phyloP scores from a whole-genome alignment of 805 yeast species.

The Cyberlindnera suaveolens region DNA sequence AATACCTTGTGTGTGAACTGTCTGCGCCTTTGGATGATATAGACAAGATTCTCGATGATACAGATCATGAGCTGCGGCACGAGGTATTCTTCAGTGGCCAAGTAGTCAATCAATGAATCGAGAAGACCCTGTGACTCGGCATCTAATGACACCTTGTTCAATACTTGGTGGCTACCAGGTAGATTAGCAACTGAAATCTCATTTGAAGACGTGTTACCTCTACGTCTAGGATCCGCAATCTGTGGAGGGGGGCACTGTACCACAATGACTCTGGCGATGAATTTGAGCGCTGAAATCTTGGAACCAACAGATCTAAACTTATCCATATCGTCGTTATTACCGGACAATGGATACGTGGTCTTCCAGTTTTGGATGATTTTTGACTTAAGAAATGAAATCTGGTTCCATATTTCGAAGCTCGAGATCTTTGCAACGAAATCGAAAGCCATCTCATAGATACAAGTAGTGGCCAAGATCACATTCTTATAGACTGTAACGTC shows the following conservation, averaged over 20 bases:
- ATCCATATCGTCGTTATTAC: slow-evolving; percentile 20
- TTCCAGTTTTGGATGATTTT: slow-evolving; percentile 58
- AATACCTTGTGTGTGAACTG: slow-evolving; percentile 52
- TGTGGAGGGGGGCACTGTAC: slow-evolving; percentile 42
- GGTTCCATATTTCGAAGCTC: slow-evolving; percentile 44
- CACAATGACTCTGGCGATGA: slow-evolving; percentile 53
- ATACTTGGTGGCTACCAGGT: slow-evolving; percentile 52
- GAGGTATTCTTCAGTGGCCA: slow-evolving; percentile 49
- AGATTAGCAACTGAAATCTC: slow-evolving; percentile 20
- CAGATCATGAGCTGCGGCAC: slow-evolving; percentile 61
- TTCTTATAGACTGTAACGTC: slow-evolving; percentile 31
- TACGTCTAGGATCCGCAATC: slow-evolving; percentile 21
- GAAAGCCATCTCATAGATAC: slow-evolving; percentile 41
- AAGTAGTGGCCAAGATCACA: slow-evolving; percentile 34
- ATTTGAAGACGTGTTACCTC: slow-evolving; percentile 10
- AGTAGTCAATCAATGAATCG: slow-evolving; percentile 53
- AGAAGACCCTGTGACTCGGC: slow-evolving; percentile 67
- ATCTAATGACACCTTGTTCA: slow-evolving; percentile 49
- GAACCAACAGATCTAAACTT: slow-evolving; percentile 47
- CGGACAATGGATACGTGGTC: slow-evolving; percentile 45
- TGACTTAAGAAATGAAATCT: slow-evolving; percentile 48
- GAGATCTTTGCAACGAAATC: slow-evolving; percentile 38
- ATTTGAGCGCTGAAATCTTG: slow-evolving; percentile 65
- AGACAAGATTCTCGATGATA: slow-evolving; percentile 55
- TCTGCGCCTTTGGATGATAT: slow-evolving; percentile 62